phyloP scores from a whole-genome alignment of 768 basidiomycete species.

The Hypholoma fasciculare region DNA sequence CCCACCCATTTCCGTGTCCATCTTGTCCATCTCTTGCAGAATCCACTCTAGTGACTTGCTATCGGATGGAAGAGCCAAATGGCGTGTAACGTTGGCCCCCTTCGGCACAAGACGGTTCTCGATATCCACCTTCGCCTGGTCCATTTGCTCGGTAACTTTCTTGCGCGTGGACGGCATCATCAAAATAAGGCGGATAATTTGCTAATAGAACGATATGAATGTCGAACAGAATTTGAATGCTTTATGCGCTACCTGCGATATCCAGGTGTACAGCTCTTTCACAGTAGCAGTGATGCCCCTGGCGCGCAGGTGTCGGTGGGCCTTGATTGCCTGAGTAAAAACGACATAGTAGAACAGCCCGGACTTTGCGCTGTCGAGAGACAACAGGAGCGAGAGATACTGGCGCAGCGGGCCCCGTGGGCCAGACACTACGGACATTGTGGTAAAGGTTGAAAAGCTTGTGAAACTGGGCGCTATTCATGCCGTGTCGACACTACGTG shows the following conservation, averaged over 20 bases:
- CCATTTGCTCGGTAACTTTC: conserved; percentile 66
- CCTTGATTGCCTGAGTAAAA: conserved; percentile 48
- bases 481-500: too few relatives aligned
- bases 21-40: conserved; percentile 72
- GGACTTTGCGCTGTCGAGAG: conserved; percentile 53
- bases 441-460: conserved; percentile 6
- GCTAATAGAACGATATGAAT: conserved; percentile 32
- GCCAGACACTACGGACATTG: conserved; percentile 18
- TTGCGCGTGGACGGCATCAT: conserved; percentile 59
- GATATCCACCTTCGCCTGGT: conserved; percentile 61
- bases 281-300: conserved; percentile 52
- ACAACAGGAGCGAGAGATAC: conserved; percentile 16
- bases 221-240: neutral
- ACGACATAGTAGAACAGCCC: conserved; percentile 61
- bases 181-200: conserved; percentile 54
- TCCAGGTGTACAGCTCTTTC: conserved; percentile 53
- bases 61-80: conserved; percentile 63
- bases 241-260: conserved; percentile 43
- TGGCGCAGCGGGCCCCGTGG: conserved; percentile 15
- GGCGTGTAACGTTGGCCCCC: conserved; percentile 59
- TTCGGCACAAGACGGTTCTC: conserved; percentile 68
- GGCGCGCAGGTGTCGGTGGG: conserved; percentile 62
- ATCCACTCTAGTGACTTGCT: conserved; percentile 77
- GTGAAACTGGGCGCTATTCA: conserved; percentile 1
- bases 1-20: conserved; percentile 61